Conservation (phyloP, 2,329 filamentous ascomycete species). For the Knufia petricola region DNA sequence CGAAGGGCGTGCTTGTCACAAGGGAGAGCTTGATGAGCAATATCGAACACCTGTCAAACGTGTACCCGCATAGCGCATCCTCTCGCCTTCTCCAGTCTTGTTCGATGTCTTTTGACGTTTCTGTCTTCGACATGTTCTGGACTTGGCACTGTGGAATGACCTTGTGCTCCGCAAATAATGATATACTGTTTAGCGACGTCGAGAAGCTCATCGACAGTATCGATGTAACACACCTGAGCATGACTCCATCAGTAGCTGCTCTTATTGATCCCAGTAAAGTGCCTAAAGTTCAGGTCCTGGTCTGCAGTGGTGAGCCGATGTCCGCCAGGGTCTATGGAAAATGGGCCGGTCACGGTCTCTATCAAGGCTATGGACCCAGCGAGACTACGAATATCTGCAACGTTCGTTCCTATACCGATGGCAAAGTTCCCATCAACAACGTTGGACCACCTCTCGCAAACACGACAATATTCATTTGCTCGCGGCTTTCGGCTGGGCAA, state of each 20-base stretch:
- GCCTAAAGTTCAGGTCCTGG: constrained; percentile 62
- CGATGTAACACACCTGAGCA: constrained; percentile 65
- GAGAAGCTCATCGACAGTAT: constrained; percentile 56
- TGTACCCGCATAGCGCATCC: constrained; percentile 50
- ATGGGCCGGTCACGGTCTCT: constrained; percentile 59
- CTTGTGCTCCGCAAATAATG: constrained; percentile 65
- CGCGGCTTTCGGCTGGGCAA: constrained; percentile 7
- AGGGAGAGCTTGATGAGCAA: constrained; percentile 69
- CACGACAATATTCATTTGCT: constrained; percentile 59
- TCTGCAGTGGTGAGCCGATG: constrained; percentile 73
- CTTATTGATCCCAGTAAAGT: constrained; percentile 60
- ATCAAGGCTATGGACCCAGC: constrained; percentile 74
- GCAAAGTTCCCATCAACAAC: constrained; percentile 56
- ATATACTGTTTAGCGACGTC: constrained; percentile 63
- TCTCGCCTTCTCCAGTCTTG: constrained; percentile 70
- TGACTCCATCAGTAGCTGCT: constrained; percentile 76
- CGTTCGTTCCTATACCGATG: constrained; percentile 51
- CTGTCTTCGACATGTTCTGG: constrained; percentile 85
- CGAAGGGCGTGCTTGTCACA: constrained; percentile 71
- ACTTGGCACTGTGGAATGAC: constrained; percentile 70
- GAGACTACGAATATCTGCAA: constrained; percentile 86
- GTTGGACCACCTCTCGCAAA: constrained; percentile 68
- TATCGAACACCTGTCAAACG: constrained; percentile 52
- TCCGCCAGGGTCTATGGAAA: constrained; percentile 58
- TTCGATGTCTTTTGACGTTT: constrained; percentile 77